A percentile compares a stretch with the other conserved stretches of the same genome.
phyloP scores from a whole-genome alignment of 176 grass and related monocot genomes.

The Zea luxurians region DNA sequence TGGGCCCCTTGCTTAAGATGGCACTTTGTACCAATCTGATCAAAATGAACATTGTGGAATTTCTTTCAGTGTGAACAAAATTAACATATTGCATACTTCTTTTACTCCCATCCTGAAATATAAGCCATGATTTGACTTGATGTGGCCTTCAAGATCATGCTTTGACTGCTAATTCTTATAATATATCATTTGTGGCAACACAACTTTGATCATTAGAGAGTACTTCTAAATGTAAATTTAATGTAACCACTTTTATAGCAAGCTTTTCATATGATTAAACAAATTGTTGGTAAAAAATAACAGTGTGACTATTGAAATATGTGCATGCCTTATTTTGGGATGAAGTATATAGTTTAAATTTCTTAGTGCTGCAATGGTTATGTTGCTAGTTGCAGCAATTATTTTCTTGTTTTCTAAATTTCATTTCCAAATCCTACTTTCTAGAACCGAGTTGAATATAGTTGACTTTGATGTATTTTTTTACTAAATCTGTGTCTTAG shows the following conservation, averaged over 20 bases:
- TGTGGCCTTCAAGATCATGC: neutral
- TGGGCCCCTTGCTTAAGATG: neutral
- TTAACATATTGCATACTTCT: neutral
- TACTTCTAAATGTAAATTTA: neutral
- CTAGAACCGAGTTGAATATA: slow-evolving; percentile 2
- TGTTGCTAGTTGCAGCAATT: neutral
- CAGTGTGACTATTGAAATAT: neutral
- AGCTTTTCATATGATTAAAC: too few species aligned
- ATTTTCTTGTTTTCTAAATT: neutral
- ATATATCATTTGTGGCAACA: neutral
- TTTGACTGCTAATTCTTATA: neutral
- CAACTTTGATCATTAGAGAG: neutral
- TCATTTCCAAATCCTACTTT: slow-evolving; percentile 6
- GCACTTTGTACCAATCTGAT: neutral
- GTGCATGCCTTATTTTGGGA: neutral
- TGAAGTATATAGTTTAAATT: slow-evolving; percentile 1
- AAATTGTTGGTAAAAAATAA: neutral
- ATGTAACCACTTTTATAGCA: neutral
- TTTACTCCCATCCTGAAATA: neutral
- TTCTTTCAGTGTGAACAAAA: neutral
- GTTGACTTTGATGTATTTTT: slow-evolving; percentile 21
- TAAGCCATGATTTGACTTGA: neutral
- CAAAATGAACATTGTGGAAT: neutral
- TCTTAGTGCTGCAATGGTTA: neutral
- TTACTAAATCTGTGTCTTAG: slow-evolving; percentile 8